Evolutionary conservation across 1,284 basidiomycete species (phyloP).

Genomic region (Afroboletus lepidellus): DNA sequence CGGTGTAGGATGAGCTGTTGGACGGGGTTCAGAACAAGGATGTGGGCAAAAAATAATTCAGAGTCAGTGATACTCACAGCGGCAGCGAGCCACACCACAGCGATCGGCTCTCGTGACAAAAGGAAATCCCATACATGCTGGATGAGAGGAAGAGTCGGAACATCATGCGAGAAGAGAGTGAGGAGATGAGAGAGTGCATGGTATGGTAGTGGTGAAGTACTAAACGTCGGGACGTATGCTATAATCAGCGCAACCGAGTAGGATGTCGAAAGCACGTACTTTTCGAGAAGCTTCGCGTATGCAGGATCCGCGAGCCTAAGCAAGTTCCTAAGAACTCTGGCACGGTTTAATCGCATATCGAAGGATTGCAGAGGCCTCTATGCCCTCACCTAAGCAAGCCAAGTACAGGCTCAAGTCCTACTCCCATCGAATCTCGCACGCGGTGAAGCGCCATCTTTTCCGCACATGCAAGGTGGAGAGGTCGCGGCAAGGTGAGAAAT

Average conservation of each 20-base stretch:
- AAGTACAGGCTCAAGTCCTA: constrained; percentile 79
- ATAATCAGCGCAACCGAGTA: constrained; percentile 1
- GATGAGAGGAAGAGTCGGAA: constrained; percentile 79
- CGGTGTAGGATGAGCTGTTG: constrained; percentile 60
- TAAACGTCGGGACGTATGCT: constrained; percentile 21
- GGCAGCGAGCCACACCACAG: constrained; percentile 78
- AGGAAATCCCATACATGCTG: constrained; percentile 90
- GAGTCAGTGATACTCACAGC: constrained; percentile 54
- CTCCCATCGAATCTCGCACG: constrained; percentile 87
- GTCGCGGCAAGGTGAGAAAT: constrained; percentile 72
- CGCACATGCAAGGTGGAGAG: constrained; percentile 54
- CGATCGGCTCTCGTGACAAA: constrained; percentile 77
- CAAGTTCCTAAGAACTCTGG: constrained; percentile 68
- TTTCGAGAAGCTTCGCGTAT: constrained; percentile 67
- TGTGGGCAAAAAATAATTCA: neutral
- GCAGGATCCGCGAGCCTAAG: constrained; percentile 68
- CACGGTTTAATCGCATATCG: neutral
- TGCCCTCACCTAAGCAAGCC: constrained; percentile 68
- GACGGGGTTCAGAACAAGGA: constrained; percentile 5
- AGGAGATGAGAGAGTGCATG: constrained; percentile 89
- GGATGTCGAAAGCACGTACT: constrained; percentile 41
- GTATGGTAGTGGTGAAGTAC: constrained; percentile 70
- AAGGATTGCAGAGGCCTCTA: neutral
- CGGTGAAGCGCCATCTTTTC: constrained; percentile 80
- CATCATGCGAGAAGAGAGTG: constrained; percentile 89